Evolutionary conservation across 306 rosid species (phyloP).

Genomic region (Amphicarpaea edgeworthii): DNA sequence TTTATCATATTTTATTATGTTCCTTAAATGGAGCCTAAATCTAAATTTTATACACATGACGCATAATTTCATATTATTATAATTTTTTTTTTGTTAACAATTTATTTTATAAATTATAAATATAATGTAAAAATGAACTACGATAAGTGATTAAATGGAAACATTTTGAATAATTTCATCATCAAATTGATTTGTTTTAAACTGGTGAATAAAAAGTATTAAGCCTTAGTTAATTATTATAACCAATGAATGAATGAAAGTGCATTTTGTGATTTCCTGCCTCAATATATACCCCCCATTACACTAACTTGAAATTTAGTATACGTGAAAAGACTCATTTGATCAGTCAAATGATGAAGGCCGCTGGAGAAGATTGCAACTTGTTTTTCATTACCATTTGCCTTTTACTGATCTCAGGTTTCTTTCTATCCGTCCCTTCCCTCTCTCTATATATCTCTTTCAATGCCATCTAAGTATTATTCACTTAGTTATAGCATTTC

Average conservation of each 20-base stretch:
- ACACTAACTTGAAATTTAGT: neutral
- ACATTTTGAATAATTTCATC: too few relatives aligned
- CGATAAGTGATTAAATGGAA: too few relatives aligned
- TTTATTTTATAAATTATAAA: too few relatives aligned
- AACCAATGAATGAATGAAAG: neutral
- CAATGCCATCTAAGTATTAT: neutral
- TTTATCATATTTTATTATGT: too few relatives aligned
- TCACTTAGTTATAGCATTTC: neutral
- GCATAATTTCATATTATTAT: too few relatives aligned
- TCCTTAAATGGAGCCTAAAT: too few relatives aligned
- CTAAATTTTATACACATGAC: too few relatives aligned
- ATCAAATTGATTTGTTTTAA: too few relatives aligned
- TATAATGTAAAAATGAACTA: too few relatives aligned
- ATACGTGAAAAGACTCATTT: neutral
- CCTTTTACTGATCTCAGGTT: constrained; percentile 66
- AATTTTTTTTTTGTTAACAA: too few relatives aligned
- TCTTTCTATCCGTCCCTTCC: constrained; percentile 35
- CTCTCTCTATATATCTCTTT: constrained; percentile 37
- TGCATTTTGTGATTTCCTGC: neutral
- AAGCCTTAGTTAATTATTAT: too few relatives aligned
- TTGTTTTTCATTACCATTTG: constrained; percentile 43
- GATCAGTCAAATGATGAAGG: constrained; percentile 56
- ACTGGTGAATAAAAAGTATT: too few relatives aligned
- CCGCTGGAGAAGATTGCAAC: constrained; percentile 33
- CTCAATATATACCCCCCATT: neutral